These are phyloP conservation scores for Lasiosphaeriaceae sp. DNA, from an alignment of 495 filamentous ascomycete species.

Conservation along the genomic window DNA sequence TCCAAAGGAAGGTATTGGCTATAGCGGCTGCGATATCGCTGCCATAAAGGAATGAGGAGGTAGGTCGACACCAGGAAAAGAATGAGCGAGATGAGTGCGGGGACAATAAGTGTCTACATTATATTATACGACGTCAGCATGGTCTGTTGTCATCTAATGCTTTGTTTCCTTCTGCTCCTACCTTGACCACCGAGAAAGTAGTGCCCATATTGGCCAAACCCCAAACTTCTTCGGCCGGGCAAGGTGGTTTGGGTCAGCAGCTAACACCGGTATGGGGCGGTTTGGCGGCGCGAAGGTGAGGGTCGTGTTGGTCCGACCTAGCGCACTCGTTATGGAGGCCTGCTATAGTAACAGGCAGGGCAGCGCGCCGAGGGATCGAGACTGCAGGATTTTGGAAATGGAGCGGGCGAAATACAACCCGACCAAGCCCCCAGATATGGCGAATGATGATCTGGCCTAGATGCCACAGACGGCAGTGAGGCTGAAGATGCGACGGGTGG, in stretches of 20 bases:
- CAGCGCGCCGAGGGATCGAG: too few species aligned
- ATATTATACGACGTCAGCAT: background rate
- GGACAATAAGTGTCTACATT: constrained; percentile 72
- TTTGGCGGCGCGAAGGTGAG: too few species aligned
- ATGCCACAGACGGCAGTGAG: too few species aligned
- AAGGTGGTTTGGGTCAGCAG: background rate
- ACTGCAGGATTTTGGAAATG: too few species aligned
- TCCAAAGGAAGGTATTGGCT: constrained; percentile 66
- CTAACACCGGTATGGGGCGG: too few species aligned
- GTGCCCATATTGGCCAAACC: constrained; percentile 27
- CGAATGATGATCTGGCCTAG: too few species aligned
- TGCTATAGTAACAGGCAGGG: too few species aligned
- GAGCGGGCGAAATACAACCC: too few species aligned
- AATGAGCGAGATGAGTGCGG: constrained; percentile 69
- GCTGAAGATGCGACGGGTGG: too few species aligned
- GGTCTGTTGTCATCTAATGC: background rate
- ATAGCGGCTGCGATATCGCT: constrained; percentile 70
- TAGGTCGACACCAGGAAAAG: constrained; percentile 71
- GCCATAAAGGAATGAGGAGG: constrained; percentile 70
- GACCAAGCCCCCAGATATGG: too few species aligned
- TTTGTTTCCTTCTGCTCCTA: constrained; percentile 13
- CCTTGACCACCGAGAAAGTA: constrained; percentile 45
- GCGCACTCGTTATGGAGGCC: too few species aligned
- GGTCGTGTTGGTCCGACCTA: too few species aligned
- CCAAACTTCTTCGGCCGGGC: background rate